A percentile compares a stretch with the other conserved stretches of the same genome.
phyloP scores from a whole-genome alignment of 208 protist species.

The Crithidia bombi region DNA sequence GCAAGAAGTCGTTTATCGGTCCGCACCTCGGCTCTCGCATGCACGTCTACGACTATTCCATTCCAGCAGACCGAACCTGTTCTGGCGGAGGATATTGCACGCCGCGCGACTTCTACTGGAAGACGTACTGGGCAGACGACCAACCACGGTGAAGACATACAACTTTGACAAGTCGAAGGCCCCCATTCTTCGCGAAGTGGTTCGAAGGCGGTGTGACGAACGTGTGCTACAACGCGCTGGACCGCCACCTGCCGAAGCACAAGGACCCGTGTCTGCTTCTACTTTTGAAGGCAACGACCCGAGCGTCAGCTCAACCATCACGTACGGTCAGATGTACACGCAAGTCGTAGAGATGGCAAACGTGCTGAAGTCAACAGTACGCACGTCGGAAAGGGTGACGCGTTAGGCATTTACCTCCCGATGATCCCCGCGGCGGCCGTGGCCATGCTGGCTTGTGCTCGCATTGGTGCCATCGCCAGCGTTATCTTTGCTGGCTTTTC shows the following conservation, averaged over 20 bases:
- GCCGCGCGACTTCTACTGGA: conserved; percentile 66
- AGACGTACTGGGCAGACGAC: conserved; percentile 61
- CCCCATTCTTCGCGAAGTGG: conserved; percentile 73
- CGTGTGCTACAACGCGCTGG: conserved; percentile 93
- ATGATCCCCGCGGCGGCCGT: conserved; percentile 93
- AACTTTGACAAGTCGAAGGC: conserved; percentile 81
- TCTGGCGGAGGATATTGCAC: conserved; percentile 62
- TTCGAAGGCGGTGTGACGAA: conserved; percentile 83
- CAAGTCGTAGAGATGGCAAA: conserved; percentile 90
- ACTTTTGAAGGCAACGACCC: conserved; percentile 90
- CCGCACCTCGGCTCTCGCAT: conserved; percentile 44
- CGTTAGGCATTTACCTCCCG: conserved; percentile 97
- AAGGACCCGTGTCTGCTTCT: conserved; percentile 83
- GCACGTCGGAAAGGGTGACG: conserved; percentile 92
- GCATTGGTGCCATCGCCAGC: conserved; percentile 93
- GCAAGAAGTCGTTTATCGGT: conserved; percentile 47
- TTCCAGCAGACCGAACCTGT: conserved; percentile 62
- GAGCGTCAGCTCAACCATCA: conserved; percentile 54
- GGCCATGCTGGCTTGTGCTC: conserved; percentile 97
- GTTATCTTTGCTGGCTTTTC: conserved; percentile 91
- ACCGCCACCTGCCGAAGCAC: conserved; percentile 77
- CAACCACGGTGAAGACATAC: conserved; percentile 57
- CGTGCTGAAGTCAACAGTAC: conserved; percentile 83
- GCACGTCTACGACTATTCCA: conserved; percentile 70
- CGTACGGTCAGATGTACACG: conserved; percentile 87